Percentiles rank a stretch among this genome's conserved stretches.
These are phyloP conservation scores for Elsinoe perseae DNA, from an alignment of 2,329 filamentous ascomycete genomes.

Conservation along the genomic window DNA sequence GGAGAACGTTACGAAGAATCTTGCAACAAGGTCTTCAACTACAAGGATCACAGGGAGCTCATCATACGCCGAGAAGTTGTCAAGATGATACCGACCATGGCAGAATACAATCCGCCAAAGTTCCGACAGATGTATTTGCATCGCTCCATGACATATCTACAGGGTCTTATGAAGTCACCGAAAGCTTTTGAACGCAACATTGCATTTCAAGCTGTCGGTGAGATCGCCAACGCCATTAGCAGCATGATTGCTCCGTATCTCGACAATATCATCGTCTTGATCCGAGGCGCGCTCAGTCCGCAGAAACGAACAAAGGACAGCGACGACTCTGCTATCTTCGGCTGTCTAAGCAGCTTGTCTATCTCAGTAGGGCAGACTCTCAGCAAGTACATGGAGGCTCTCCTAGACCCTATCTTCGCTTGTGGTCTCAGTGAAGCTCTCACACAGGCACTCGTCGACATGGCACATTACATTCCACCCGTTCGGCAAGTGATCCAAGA, in stretches of 20 bases:
- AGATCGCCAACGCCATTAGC: constrained; percentile 92
- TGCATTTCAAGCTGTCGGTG: constrained; percentile 90
- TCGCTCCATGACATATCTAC: constrained; percentile 94
- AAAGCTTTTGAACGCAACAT: constrained; percentile 71
- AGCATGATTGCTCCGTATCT: constrained; percentile 92
- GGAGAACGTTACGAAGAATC: constrained; percentile 77
- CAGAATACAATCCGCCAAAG: constrained; percentile 83
- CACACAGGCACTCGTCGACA: constrained; percentile 91
- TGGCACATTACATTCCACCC: constrained; percentile 97
- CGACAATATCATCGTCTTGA: constrained; percentile 87
- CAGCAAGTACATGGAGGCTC: constrained; percentile 95
- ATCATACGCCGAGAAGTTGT: constrained; percentile 87
- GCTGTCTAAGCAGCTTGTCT: constrained; percentile 94
- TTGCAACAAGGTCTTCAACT: constrained; percentile 84
- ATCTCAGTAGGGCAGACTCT: constrained; percentile 92
- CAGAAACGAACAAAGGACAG: constrained; percentile 59
- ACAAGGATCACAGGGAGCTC: constrained; percentile 85
- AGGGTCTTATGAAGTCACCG: constrained; percentile 86
- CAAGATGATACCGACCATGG: constrained; percentile 81
- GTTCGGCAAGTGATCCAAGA: constrained; percentile 91
- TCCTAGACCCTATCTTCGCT: constrained; percentile 92
- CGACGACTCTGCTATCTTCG: constrained; percentile 73
- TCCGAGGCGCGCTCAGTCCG: constrained; percentile 78
- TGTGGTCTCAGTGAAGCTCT: constrained; percentile 90
- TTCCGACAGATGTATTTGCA: constrained; percentile 84